Evolutionary conservation across 805 yeast species (phyloP).

Genomic region (Yarrowia sp.): DNA sequence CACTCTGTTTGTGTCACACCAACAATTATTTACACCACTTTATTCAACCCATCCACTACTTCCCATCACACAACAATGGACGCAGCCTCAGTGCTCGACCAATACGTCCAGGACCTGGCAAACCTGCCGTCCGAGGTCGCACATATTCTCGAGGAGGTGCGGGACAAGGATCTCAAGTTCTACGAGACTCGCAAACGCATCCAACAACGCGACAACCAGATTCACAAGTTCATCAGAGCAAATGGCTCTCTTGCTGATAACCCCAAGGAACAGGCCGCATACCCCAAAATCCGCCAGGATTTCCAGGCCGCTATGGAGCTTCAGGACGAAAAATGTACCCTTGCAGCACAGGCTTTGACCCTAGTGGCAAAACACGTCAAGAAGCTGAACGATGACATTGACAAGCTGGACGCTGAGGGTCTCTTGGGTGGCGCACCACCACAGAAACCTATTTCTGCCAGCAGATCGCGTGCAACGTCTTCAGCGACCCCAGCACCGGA

Average conservation of each 20-base stretch:
- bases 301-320: slow-evolving; percentile 63
- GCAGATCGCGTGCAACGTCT: slow-evolving; percentile 40
- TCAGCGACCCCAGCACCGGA: slow-evolving; percentile 42
- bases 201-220: slow-evolving; percentile 73
- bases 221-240: slow-evolving; percentile 81
- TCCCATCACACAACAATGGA: slow-evolving; percentile 61
- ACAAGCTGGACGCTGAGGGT: slow-evolving; percentile 81
- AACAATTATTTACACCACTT: slow-evolving; percentile 26
- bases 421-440: slow-evolving; percentile 57
- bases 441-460: slow-evolving; percentile 39
- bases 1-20: slow-evolving; percentile 10
- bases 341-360: slow-evolving; percentile 85
- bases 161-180: slow-evolving; percentile 68
- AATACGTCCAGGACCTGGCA: slow-evolving; percentile 66
- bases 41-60: slow-evolving; percentile 2
- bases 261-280: slow-evolving; percentile 77
- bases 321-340: slow-evolving; percentile 77
- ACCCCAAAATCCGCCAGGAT: slow-evolving; percentile 72
- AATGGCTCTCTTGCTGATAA: slow-evolving; percentile 81
- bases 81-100: slow-evolving; percentile 83
- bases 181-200: slow-evolving; percentile 71
- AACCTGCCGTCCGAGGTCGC: slow-evolving; percentile 88
- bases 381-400: slow-evolving; percentile 76
- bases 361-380: slow-evolving; percentile 76
- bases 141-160: slow-evolving; percentile 78